Percentiles rank a stretch among this genome's conserved stretches.
Evolutionary conservation across 768 basidiomycete genomes (phyloP).

Genomic region (Neoboletus brunneissimus): DNA sequence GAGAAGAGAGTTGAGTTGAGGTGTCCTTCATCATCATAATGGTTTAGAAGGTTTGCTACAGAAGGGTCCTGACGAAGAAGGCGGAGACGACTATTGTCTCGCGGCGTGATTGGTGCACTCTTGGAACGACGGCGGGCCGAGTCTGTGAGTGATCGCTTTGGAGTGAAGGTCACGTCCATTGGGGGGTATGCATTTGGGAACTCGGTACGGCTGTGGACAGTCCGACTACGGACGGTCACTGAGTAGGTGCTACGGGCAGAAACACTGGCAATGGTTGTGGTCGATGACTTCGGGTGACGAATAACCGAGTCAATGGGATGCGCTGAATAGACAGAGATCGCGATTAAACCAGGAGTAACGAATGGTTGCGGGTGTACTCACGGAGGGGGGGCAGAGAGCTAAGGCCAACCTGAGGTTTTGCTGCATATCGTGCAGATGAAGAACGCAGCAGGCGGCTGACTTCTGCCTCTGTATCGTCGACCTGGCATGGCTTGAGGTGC

Average conservation of each 20-base stretch:
- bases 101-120: conserved; percentile 39
- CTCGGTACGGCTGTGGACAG: conserved; percentile 58
- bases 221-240: conserved; percentile 68
- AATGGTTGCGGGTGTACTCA: conserved; percentile 38
- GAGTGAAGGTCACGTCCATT: conserved; percentile 28
- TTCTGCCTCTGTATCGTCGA: conserved; percentile 47
- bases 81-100: conserved; percentile 52
- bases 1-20: conserved; percentile 63
- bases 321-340: conserved; percentile 35
- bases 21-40: conserved; percentile 73
- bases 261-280: conserved; percentile 51
- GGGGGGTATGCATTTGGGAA: conserved; percentile 60
- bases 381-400: conserved; percentile 64
- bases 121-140: conserved; percentile 28
- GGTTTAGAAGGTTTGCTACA: conserved; percentile 65
- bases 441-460: conserved; percentile 60
- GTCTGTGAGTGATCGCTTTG: conserved; percentile 30
- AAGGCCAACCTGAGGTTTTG: conserved; percentile 55
- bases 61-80: conserved; percentile 74
- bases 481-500: conserved; percentile 14
- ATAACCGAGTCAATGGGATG: conserved; percentile 65
- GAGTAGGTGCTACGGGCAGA: conserved; percentile 62
- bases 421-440: conserved; percentile 63
- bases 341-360: not conserved
- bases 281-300: conserved; percentile 48